These are phyloP conservation scores for Gastrolobium bilobum DNA, from an alignment of 306 rosid species.

Conservation along the genomic window DNA sequence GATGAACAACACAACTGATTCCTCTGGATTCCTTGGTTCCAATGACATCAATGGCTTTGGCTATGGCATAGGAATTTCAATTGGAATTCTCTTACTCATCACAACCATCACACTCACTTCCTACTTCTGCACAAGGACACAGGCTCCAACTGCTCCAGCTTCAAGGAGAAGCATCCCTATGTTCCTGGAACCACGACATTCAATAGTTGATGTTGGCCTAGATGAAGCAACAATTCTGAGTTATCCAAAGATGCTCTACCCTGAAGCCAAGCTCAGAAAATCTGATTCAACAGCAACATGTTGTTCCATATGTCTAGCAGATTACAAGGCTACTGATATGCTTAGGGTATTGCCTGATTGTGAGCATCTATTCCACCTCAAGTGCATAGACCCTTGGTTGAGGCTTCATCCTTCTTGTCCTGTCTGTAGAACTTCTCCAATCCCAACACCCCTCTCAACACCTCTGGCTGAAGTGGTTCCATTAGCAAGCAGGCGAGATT, in stretches of 20 bases:
- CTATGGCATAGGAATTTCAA: conserved; percentile 86
- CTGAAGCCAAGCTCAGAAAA: conserved; percentile 69
- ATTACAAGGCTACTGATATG: conserved; percentile 70
- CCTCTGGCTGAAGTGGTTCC: conserved; percentile 96
- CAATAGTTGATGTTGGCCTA: conserved; percentile 74
- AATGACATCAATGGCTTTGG: conserved; percentile 75
- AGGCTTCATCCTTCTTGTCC: conserved; percentile 90
- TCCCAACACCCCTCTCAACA: conserved; percentile 88
- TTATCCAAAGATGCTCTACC: conserved; percentile 76
- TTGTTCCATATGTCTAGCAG: conserved; percentile 87
- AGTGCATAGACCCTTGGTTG: conserved; percentile 91
- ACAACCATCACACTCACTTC: conserved; percentile 89
- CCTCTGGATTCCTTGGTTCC: conserved; percentile 70
- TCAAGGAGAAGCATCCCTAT: conserved; percentile 27
- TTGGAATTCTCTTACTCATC: conserved; percentile 83
- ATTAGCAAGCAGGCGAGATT: conserved; percentile 68
- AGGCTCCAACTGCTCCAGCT: conserved; percentile 29
- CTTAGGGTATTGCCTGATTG: conserved; percentile 85
- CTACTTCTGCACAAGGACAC: conserved; percentile 75
- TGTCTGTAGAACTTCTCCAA: conserved; percentile 89
- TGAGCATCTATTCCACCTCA: conserved; percentile 74
- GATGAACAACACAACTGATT: conserved; percentile 61
- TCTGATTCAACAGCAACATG: conserved; percentile 63
- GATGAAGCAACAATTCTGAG: conserved; percentile 73
- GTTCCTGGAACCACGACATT: conserved; percentile 49